Percentiles rank a stretch among this genome's conserved stretches.
Conservation (phyloP, 805 yeast species). For the Sungouiella thailandica region DNA sequence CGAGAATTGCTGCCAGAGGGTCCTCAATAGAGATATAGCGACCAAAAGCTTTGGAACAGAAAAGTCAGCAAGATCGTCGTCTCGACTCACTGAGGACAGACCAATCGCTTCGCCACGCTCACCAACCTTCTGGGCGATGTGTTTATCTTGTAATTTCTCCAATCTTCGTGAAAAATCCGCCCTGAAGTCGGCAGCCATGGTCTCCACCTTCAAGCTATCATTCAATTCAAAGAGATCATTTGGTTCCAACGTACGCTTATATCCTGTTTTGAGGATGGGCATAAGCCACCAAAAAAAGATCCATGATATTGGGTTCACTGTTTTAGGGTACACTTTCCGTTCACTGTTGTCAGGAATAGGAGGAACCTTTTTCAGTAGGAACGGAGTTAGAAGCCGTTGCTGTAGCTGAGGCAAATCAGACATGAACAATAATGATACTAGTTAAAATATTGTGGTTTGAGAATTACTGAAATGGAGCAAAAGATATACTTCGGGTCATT, state of each 20-base stretch:
- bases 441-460: no score
- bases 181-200: conserved; percentile 9
- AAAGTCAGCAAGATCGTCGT: conserved; percentile 3
- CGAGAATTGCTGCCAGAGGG: conserved; percentile 1
- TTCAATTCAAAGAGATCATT: conserved; percentile 13
- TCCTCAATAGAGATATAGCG: conserved; percentile 1
- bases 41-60: neutral
- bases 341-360: conserved; percentile 12
- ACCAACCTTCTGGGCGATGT: conserved; percentile 1
- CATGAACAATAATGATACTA: no score
- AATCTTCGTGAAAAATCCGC: conserved; percentile 1
- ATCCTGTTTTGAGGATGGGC: conserved; percentile 16
- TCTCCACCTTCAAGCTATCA: conserved; percentile 8
- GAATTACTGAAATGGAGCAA: no score
- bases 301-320: conserved; percentile 9
- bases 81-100: neutral
- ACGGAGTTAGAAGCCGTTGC: conserved; percentile 9
- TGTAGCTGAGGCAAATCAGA: no score
- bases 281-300: conserved; percentile 18
- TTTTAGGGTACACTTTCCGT: conserved; percentile 2
- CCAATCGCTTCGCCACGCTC: conserved; percentile 15
- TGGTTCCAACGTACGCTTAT: conserved; percentile 16
- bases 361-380: conserved; percentile 8
- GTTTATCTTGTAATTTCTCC: neutral
- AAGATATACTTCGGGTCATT: no score